Evolutionary conservation across 192 early-diverging fungal species (phyloP).

Genomic region (Coemansia sp.): DNA sequence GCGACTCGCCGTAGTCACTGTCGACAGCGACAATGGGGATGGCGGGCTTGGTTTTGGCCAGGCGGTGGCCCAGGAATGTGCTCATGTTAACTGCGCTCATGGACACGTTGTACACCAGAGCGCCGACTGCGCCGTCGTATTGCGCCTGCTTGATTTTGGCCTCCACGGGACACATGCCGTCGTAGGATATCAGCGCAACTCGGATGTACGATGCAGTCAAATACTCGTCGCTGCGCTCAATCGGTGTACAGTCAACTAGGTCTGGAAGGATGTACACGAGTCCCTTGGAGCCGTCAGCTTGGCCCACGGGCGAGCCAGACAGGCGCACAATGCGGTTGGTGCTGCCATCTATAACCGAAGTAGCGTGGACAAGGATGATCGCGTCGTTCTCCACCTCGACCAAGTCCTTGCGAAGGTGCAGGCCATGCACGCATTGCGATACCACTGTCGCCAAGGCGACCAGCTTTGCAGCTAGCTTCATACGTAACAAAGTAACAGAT

Average conservation of each 20-base stretch:
- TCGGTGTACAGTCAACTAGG: constrained; percentile 26
- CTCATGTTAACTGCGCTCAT: constrained; percentile 21
- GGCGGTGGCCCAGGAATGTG: constrained; percentile 11
- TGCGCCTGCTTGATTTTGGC: constrained; percentile 43
- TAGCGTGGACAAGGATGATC: constrained; percentile 38
- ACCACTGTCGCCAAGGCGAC: constrained; percentile 7
- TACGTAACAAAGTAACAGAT: neutral
- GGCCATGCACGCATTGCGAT: constrained; percentile 11
- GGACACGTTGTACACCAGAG: constrained; percentile 43
- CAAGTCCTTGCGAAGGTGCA: constrained; percentile 51
- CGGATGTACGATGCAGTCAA: constrained; percentile 42
- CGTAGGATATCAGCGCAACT: constrained; percentile 41
- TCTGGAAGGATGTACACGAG: constrained; percentile 42
- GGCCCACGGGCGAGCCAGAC: constrained; percentile 26
- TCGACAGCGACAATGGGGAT: constrained; percentile 46
- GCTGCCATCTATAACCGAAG: constrained; percentile 41
- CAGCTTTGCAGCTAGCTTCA: constrained; percentile 29
- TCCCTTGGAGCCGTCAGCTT: constrained; percentile 40
- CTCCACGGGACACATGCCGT: constrained; percentile 38
- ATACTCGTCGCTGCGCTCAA: constrained; percentile 28
- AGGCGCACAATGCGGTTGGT: constrained; percentile 27
- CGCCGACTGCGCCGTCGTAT: constrained; percentile 52
- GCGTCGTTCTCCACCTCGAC: constrained; percentile 50
- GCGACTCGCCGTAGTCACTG: constrained; percentile 42
- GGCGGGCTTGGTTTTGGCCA: constrained; percentile 15